Evolutionary conservation across 164 flowering plant species (phyloP).

Genomic region (Liquidambar formosana): DNA sequence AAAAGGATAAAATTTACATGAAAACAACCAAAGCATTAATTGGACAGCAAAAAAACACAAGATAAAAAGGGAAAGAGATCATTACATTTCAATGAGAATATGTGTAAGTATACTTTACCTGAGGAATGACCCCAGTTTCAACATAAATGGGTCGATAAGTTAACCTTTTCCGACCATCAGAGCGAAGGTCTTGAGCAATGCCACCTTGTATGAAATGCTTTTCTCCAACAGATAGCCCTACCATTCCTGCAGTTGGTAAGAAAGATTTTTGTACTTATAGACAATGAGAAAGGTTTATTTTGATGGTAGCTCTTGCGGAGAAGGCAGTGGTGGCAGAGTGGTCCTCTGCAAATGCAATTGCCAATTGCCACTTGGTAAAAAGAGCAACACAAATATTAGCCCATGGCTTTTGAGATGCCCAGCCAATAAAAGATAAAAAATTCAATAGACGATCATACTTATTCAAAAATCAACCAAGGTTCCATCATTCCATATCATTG

Average conservation of each 20-base stretch:
- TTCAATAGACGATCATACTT: too few relatives aligned
- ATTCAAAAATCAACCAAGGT: too few relatives aligned
- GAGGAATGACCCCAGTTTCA: slow-evolving; percentile 88
- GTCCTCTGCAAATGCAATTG: too few relatives aligned
- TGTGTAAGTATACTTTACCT: slow-evolving; percentile 40
- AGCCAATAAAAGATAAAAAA: too few relatives aligned
- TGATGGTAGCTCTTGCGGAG: too few relatives aligned
- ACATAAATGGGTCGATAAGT: slow-evolving; percentile 70
- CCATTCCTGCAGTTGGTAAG: slow-evolving; percentile 44
- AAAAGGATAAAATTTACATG: background rate
- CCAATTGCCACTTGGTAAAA: too few relatives aligned
- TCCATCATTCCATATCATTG: too few relatives aligned
- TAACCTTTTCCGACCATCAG: slow-evolving; percentile 83
- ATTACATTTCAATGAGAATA: background rate
- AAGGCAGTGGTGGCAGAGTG: too few relatives aligned
- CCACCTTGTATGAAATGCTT: slow-evolving; percentile 82
- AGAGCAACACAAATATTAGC: too few relatives aligned
- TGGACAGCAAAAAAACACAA: slow-evolving; percentile 9
- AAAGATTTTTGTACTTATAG: background rate
- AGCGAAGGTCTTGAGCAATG: slow-evolving; percentile 84
- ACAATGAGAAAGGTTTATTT: too few relatives aligned
- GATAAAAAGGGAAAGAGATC: background rate
- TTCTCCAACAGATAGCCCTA: slow-evolving; percentile 84
- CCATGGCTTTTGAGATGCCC: too few relatives aligned
- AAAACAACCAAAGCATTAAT: background rate